Percentiles rank a stretch among this genome's conserved stretches.
Evolutionary conservation across 2,329 filamentous ascomycete species (phyloP).

Genomic region (Verticillium alfalfae): DNA sequence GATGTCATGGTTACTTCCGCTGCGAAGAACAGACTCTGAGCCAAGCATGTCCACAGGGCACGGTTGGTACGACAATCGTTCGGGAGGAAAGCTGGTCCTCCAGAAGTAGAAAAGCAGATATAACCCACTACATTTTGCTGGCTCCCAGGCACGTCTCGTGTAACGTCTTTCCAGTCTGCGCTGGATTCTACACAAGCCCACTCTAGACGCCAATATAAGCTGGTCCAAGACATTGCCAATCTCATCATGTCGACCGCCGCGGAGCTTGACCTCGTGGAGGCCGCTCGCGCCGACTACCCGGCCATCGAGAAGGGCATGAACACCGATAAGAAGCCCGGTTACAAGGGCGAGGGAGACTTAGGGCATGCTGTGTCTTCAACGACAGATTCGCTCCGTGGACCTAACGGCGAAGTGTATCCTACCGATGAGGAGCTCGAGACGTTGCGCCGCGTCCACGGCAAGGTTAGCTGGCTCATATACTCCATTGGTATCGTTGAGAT

Average conservation of each 20-base stretch:
- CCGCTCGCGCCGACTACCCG: conserved; percentile 4
- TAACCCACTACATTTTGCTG: not conserved
- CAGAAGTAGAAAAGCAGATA: not conserved
- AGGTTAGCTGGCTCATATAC: conserved; percentile 48
- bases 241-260: conserved; percentile 6
- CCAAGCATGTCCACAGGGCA: not conserved
- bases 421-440: conserved; percentile 49
- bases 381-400: not conserved
- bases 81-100: too few species aligned
- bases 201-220: too few species aligned
- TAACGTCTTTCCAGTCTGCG: not conserved
- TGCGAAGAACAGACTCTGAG: not conserved
- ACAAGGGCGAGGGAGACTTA: not conserved
- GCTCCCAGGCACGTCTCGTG: not conserved
- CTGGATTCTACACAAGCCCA: not conserved
- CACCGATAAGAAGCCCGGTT: not conserved
- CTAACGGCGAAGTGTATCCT: conserved; percentile 31
- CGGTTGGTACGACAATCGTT: not conserved
- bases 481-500: conserved; percentile 59
- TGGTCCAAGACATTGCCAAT: not conserved
- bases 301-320: conserved; percentile 8
- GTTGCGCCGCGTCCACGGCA: conserved; percentile 46
- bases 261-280: conserved; percentile 7
- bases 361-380: not conserved
- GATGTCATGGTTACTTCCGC: not conserved